These are phyloP conservation scores for Chrysopogon serrulatus DNA, from an alignment of 176 grass and related monocot species.

Conservation along the genomic window DNA sequence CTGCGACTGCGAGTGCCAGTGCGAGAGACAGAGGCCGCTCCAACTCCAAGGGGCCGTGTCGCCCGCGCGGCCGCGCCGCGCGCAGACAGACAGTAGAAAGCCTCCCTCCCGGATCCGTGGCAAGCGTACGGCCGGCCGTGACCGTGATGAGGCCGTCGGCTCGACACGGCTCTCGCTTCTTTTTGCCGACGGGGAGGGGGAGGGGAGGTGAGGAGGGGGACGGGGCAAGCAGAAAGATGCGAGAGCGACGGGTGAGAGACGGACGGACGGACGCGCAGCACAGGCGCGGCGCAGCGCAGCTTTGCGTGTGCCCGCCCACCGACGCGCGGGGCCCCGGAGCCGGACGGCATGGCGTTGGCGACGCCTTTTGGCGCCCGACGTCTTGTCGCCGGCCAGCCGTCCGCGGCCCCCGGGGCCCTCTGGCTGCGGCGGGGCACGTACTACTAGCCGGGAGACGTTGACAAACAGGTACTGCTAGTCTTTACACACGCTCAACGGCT, in stretches of 20 bases:
- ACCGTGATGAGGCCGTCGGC: background rate
- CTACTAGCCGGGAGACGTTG: background rate
- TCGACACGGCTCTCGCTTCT: background rate
- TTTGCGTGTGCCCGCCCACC: conserved; percentile 1
- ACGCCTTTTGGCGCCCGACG: background rate
- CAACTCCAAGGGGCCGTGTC: background rate
- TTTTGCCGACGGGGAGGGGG: background rate
- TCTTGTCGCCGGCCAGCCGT: too few species aligned
- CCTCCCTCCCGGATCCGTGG: background rate
- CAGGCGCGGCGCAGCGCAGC: background rate
- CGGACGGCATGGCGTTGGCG: background rate
- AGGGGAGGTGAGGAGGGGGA: background rate
- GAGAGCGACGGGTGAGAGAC: conserved; percentile 25
- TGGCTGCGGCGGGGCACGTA: background rate
- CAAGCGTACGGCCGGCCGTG: background rate
- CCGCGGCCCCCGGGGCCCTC: too few species aligned
- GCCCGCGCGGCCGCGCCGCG: background rate
- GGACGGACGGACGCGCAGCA: background rate
- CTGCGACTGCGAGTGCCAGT: too few species aligned
- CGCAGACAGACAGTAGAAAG: background rate
- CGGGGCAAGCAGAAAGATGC: background rate
- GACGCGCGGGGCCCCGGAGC: background rate
- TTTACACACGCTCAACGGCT: background rate
- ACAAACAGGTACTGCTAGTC: background rate
- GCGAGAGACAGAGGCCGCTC: background rate